These are phyloP conservation scores for Fusarium mangiferae DNA, from an alignment of 2,329 filamentous ascomycete genomes.

Conservation along the genomic window DNA sequence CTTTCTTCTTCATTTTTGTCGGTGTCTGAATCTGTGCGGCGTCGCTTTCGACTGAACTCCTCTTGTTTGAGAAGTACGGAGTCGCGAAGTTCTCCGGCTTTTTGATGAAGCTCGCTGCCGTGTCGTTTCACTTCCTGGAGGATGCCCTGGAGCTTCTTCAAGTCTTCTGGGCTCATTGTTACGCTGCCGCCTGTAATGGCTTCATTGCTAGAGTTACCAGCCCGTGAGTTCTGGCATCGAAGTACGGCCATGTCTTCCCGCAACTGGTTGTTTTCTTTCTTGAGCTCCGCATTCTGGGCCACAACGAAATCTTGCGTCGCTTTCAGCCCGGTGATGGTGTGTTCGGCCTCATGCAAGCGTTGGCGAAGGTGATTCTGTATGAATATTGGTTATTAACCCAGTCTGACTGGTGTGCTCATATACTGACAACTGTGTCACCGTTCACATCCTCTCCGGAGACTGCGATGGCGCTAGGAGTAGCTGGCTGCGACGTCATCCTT, in stretches of 20 bases:
- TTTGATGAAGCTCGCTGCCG: background rate
- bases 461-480: background rate
- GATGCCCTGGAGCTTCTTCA: background rate
- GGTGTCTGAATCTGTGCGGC: background rate
- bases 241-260: fast-evolving
- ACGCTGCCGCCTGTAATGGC: background rate
- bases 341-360: background rate
- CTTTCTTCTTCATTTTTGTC: background rate
- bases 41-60: background rate
- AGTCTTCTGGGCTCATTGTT: background rate
- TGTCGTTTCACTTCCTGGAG: background rate
- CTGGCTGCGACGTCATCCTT: background rate
- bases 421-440: background rate
- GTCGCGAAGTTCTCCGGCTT: background rate
- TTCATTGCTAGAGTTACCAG: background rate
- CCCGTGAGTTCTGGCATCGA: background rate
- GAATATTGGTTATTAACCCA: background rate
- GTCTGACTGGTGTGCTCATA: background rate
- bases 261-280: background rate
- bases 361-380: background rate
- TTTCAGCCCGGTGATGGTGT: background rate
- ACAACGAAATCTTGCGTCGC: fast-evolving
- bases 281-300: background rate
- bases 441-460: background rate
- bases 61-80: background rate